Evolutionary conservation across 139 green algal genomes (phyloP), one percentile per base, ranked within the genome.

Genomic region (Chlamydomonas urium): DNA sequence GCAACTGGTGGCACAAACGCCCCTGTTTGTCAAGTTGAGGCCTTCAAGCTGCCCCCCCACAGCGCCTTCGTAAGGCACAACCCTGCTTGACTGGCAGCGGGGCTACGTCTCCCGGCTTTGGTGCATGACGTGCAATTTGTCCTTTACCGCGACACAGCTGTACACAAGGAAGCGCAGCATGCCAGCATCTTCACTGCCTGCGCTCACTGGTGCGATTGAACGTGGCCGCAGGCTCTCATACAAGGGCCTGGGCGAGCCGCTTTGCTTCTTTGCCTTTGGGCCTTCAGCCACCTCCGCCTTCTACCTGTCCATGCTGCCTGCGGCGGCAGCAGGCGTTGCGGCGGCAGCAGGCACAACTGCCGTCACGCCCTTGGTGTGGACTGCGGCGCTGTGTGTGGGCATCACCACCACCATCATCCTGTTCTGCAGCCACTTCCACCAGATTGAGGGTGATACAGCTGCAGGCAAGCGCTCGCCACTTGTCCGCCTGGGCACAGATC

Each of bases 191-290:
- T n/a, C n/a, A n/a, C n/a, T n/a, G n/a, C n/a, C n/a, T n/a, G n/a
- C n/a, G n/a, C n/a, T n/a, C n/a, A n/a, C n/a, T n/a, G n/a, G n/a
- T n/a, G n/a, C n/a, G n/a, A n/a, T n/a, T n/a, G n/a, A n/a, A n/a
- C n/a, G n/a, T n/a, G n/a, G n/a, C 35, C 1, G 21, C 77, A 92
- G 89, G 58, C 67, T 97, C 67, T 94, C 88, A 60, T 99, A 99
- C 83, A 94, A 95, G 77, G 96, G 96, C 1, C 76, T 98, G 2
- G 96, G 96, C 0, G 96, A 99, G 86, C 92, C 94, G 2, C 81
- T 99, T 21, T 98, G 92, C 83, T 99, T 99, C 76, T 3, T 92
- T 3, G 90, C 96, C 0, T 99, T 99, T 73, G 95, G 96, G 0
- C 93, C 92, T 10, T 76, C 95, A 0, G 92, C 95, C 42, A 97